A percentile compares a stretch with the other conserved stretches of the same genome.
Evolutionary conservation across 768 basidiomycete species (phyloP).

Genomic region (Filobasidium floriforme): DNA sequence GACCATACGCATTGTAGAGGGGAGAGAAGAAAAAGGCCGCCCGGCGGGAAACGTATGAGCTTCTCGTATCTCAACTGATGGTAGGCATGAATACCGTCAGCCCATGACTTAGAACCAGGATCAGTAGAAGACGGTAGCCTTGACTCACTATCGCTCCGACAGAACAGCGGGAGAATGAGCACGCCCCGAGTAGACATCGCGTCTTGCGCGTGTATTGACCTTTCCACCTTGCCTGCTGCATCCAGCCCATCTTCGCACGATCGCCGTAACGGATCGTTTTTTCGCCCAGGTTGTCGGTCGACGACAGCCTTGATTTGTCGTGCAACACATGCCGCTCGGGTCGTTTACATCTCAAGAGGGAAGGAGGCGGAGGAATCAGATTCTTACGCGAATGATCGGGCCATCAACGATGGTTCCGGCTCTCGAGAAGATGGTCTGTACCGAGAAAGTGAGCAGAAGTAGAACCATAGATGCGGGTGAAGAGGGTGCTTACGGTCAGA

Average conservation of each 20-base stretch:
- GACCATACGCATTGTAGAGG: too few relatives aligned
- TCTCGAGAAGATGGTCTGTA: constrained; percentile 25
- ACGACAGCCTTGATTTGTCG: too few relatives aligned
- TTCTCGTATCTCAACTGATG: not conserved
- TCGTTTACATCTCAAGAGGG: too few relatives aligned
- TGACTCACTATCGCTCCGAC: constrained; percentile 13
- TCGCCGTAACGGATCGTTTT: too few relatives aligned
- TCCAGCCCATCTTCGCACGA: too few relatives aligned
- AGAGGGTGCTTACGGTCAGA: constrained; percentile 60
- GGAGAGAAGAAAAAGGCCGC: constrained; percentile 9
- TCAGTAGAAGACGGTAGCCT: not conserved
- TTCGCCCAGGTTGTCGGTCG: too few relatives aligned
- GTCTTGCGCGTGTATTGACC: too few relatives aligned
- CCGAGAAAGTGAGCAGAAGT: not conserved
- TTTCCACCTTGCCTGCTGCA: too few relatives aligned
- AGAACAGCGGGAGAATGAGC: not conserved
- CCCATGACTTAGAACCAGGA: not conserved
- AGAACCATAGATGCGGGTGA: not conserved
- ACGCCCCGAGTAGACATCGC: too few relatives aligned
- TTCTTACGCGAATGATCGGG: constrained; percentile 27
- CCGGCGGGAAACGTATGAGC: constrained; percentile 17
- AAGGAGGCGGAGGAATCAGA: constrained; percentile 14
- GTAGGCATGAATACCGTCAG: too few relatives aligned
- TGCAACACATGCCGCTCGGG: too few relatives aligned
- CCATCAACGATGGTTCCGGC: constrained; percentile 29